Evolutionary conservation across 2,329 filamentous ascomycete species (phyloP).

Genomic region (Bipolaris bicolor): DNA sequence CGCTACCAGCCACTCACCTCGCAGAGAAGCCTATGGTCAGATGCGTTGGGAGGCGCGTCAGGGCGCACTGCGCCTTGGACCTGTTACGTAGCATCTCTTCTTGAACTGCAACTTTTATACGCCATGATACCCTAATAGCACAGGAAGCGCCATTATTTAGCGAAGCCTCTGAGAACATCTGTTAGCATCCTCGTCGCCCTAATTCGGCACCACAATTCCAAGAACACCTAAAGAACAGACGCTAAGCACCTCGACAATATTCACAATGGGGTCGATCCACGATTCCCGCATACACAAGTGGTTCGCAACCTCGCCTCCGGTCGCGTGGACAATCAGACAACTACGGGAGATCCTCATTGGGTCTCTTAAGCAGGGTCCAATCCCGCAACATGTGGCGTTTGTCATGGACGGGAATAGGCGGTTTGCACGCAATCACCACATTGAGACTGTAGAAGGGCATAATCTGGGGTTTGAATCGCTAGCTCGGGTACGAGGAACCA

Average conservation of each 20-base stretch:
- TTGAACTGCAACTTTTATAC: constrained; percentile 32
- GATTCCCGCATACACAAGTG: constrained; percentile 71
- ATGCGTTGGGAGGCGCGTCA: constrained; percentile 40
- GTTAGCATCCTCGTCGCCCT: background rate
- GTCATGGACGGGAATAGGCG: constrained; percentile 98
- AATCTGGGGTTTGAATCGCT: constrained; percentile 95
- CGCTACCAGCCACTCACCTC: constrained; percentile 14
- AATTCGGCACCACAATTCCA: constrained; percentile 12
- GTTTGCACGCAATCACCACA: constrained; percentile 86
- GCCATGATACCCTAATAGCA: constrained; percentile 22
- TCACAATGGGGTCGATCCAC: constrained; percentile 58
- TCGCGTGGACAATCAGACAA: constrained; percentile 83
- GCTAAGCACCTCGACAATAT: constrained; percentile 24
- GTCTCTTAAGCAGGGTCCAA: constrained; percentile 84
- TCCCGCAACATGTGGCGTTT: constrained; percentile 96
- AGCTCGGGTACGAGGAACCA: constrained; percentile 68
- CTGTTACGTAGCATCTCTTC: constrained; percentile 40
- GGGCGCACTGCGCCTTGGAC: constrained; percentile 38
- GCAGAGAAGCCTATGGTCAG: constrained; percentile 20
- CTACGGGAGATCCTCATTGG: constrained; percentile 86
- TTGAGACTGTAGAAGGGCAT: constrained; percentile 96
- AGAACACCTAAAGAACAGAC: constrained; percentile 16
- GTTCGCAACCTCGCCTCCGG: constrained; percentile 85
- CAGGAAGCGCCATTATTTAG: constrained; percentile 5
- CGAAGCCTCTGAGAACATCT: background rate